Evolutionary conservation across 2,329 filamentous ascomycete genomes (phyloP).

Genomic region (Ceratocystis cubensis): DNA sequence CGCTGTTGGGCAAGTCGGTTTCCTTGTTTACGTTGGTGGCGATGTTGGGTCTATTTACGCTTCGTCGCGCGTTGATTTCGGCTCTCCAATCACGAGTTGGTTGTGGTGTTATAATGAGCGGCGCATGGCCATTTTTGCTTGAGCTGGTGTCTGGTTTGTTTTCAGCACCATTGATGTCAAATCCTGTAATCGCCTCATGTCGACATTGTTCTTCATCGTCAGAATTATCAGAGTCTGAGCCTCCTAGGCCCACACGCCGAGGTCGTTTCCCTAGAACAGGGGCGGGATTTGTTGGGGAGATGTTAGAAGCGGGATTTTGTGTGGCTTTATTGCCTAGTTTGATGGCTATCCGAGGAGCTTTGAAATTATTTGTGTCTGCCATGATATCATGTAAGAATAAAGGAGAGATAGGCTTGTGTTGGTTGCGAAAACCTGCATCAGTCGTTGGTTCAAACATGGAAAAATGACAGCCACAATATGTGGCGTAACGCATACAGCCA

Average conservation of each 20-base stretch:
- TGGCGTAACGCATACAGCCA: not conserved
- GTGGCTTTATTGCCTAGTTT: conserved; percentile 19
- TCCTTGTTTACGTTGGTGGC: not conserved
- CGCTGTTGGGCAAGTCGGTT: conserved; percentile 31
- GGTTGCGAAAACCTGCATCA: not conserved
- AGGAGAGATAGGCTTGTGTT: not conserved
- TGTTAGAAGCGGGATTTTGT: conserved; percentile 7
- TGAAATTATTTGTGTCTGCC: conserved; percentile 8
- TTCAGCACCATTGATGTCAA: conserved; percentile 12
- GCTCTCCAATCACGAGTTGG: conserved; percentile 18
- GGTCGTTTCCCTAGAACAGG: conserved; percentile 22
- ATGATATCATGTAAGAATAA: conserved; percentile 9
- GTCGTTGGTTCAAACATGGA: not conserved
- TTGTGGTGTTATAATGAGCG: conserved; percentile 20
- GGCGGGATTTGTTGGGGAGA: conserved; percentile 9
- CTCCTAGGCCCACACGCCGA: conserved; percentile 17
- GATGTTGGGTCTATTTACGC: not conserved
- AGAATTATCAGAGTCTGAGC: conserved; percentile 21
- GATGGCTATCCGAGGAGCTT: conserved; percentile 22
- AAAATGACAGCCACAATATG: not conserved
- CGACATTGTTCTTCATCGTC: conserved; percentile 15
- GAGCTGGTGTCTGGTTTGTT: conserved; percentile 4
- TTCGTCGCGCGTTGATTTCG: conserved; percentile 18
- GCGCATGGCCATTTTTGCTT: conserved; percentile 10
- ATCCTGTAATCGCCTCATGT: conserved; percentile 18